phyloP scores from a whole-genome alignment of 768 basidiomycete genomes.

The Auriscalpium orientale region DNA sequence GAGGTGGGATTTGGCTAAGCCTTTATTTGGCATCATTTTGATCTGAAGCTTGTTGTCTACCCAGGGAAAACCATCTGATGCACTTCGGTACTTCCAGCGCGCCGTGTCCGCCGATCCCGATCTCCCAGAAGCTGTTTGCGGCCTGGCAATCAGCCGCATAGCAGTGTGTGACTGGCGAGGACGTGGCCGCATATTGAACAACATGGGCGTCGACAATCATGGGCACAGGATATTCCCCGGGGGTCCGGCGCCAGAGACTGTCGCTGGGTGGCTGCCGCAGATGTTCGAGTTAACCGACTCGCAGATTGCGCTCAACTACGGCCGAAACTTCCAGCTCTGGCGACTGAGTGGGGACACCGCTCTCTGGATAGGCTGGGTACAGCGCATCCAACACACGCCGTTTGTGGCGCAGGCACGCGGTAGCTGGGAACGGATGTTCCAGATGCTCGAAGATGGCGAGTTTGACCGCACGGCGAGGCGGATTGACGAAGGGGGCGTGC shows the following conservation, averaged over 20 bases:
- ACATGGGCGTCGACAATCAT: slow-evolving; percentile 18
- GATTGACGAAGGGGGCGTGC: slow-evolving; percentile 35
- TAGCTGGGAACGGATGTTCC: slow-evolving; percentile 27
- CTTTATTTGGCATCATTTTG: neutral
- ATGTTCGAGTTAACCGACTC: slow-evolving; percentile 29
- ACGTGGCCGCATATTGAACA: slow-evolving; percentile 24
- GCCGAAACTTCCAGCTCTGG: slow-evolving; percentile 26
- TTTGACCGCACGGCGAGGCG: slow-evolving; percentile 14
- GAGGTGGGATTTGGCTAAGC: slow-evolving; percentile 22
- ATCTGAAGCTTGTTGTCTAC: neutral
- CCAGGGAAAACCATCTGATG: slow-evolving; percentile 35
- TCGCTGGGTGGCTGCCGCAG: slow-evolving; percentile 29
- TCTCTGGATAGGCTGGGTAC: slow-evolving; percentile 31
- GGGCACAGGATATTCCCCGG: slow-evolving; percentile 5
- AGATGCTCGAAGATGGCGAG: slow-evolving; percentile 20
- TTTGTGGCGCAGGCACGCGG: slow-evolving; percentile 20
- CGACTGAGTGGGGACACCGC: slow-evolving; percentile 19
- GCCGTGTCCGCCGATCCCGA: slow-evolving; percentile 35
- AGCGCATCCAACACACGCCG: slow-evolving; percentile 19
- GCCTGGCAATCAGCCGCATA: slow-evolving; percentile 37
- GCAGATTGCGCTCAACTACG: slow-evolving; percentile 27
- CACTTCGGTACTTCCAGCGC: slow-evolving; percentile 37
- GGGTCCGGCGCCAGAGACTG: slow-evolving; percentile 6
- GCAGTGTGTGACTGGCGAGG: slow-evolving; percentile 43
- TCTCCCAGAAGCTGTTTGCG: slow-evolving; percentile 42